Evolutionary conservation across 1,284 basidiomycete genomes (phyloP), one percentile per base, ranked within the genome.

Genomic region (Chalciporus sp.): DNA sequence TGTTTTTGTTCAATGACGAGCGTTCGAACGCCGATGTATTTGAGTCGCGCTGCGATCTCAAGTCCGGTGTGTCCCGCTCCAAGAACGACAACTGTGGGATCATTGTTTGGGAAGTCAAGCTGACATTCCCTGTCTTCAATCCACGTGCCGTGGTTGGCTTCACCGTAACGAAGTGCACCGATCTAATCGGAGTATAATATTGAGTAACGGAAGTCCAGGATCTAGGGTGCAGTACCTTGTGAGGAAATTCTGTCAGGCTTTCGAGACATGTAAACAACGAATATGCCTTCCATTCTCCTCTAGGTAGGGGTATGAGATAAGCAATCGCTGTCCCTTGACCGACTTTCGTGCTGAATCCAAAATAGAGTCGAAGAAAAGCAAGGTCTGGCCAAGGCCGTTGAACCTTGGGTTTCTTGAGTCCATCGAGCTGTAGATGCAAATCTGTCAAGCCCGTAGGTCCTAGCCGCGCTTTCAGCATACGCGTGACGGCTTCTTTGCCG

Each of bases 221-320:
- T 43, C 27, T 17, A 29, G 27, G 33, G 19, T 31, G 16, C 10
- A 43, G 11, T 33, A 52, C 61, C 49, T 73, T 72, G 64, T 83
- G 81, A 0, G 81, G 80, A 64, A 77, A 78, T 6, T 69, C 80
- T 46, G 78, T 75, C 47, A 87, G 67, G 20, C 73, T 76, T 56
- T 88, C 85, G 7, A 88, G 74, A 58, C 81, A 78, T 1, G 85
- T 86, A 63, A 80, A 82, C n/a, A 85, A 62, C 7, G 74, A 73
- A 61, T 82, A 78, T 0, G 78, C 81, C 56, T 81, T 83, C 86
- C 85, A 90, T 19, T 69, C 71, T 2, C 77, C 76, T 31, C 64
- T 64, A 9, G 72, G 60, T 6, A 74, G 70, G 1, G 81, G 84
- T 2, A 88, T 75, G 27, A 89, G 76, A 19, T 80, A 74, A 17